Evolutionary conservation across 2,329 filamentous ascomycete species (phyloP).

Genomic region (Pestalotiopsis sp.): DNA sequence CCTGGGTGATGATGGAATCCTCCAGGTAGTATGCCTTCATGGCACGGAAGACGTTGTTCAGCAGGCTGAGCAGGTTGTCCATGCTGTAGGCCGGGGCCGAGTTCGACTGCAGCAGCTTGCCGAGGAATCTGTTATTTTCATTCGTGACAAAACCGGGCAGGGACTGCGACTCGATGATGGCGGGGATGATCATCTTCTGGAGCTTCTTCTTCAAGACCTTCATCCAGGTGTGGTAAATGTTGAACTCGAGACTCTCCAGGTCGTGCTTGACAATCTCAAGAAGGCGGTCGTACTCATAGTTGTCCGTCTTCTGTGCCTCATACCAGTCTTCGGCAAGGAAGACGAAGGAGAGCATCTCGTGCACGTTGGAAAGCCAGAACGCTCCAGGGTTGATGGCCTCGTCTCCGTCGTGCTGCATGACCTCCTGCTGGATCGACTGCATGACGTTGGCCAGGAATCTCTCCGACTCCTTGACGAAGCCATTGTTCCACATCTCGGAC

Average conservation of each 20-base stretch:
- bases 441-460: constrained; percentile 98
- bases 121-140: constrained; percentile 96
- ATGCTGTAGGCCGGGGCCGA: constrained; percentile 96
- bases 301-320: constrained; percentile 98
- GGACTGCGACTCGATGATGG: constrained; percentile 98
- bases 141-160: constrained; percentile 98
- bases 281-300: constrained; percentile 96
- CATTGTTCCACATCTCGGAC: constrained; percentile 99
- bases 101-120: constrained; percentile 90
- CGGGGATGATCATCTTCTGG: constrained; percentile 99
- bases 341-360: constrained; percentile 99
- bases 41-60: constrained; percentile 97
- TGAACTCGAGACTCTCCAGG: constrained; percentile 96
- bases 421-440: constrained; percentile 99
- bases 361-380: constrained; percentile 98
- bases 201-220: constrained; percentile 99
- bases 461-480: constrained; percentile 98
- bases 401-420: constrained; percentile 98
- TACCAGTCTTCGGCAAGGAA: constrained; percentile 99
- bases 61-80: constrained; percentile 92
- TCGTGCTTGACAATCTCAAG: constrained; percentile 99
- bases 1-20: constrained; percentile 93
- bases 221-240: constrained; percentile 99
- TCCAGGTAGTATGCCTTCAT: constrained; percentile 99
- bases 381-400: constrained; percentile 96